Percentiles rank a stretch among this genome's conserved stretches.
Evolutionary conservation across 2,329 filamentous ascomycete species (phyloP).

Genomic region (Cordyceps fumosorosea): DNA sequence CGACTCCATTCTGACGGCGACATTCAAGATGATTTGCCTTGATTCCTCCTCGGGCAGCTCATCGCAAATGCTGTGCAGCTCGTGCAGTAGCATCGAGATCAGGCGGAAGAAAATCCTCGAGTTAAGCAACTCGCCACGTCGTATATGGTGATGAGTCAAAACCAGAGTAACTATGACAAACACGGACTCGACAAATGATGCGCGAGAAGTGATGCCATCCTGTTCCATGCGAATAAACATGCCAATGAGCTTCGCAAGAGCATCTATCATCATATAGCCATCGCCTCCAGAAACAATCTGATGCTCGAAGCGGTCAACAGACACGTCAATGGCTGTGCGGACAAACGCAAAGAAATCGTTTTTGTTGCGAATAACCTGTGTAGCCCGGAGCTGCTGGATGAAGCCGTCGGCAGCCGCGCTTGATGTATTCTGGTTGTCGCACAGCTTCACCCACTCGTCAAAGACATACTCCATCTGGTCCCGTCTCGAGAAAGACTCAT

Average conservation of each 20-base stretch:
- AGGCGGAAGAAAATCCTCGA: slow-evolving; percentile 88
- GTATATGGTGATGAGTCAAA: slow-evolving; percentile 77
- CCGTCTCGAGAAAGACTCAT: slow-evolving; percentile 47
- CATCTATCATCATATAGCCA: slow-evolving; percentile 61
- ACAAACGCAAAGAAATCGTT: slow-evolving; percentile 77
- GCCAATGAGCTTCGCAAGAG: slow-evolving; percentile 73
- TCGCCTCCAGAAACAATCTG: slow-evolving; percentile 54
- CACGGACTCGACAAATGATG: slow-evolving; percentile 69
- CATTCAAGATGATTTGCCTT: slow-evolving; percentile 61
- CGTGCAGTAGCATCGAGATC: slow-evolving; percentile 74
- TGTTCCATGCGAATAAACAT: slow-evolving; percentile 67
- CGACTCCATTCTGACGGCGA: slow-evolving; percentile 64
- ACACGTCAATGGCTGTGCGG: slow-evolving; percentile 72
- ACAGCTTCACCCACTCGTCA: slow-evolving; percentile 86
- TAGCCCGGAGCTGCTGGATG: slow-evolving; percentile 73
- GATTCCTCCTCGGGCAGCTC: slow-evolving; percentile 55
- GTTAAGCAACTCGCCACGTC: slow-evolving; percentile 74
- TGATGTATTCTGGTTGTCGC: slow-evolving; percentile 67
- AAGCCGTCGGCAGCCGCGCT: slow-evolving; percentile 70
- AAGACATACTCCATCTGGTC: slow-evolving; percentile 94
- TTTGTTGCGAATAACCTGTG: slow-evolving; percentile 63
- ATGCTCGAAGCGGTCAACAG: slow-evolving; percentile 71
- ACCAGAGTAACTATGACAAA: slow-evolving; percentile 73
- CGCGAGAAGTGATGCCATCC: slow-evolving; percentile 57
- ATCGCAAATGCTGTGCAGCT: slow-evolving; percentile 55